Evolutionary conservation across 1,284 basidiomycete genomes (phyloP), one percentile per base, ranked within the genome.

Genomic region (Malassezia equina): DNA sequence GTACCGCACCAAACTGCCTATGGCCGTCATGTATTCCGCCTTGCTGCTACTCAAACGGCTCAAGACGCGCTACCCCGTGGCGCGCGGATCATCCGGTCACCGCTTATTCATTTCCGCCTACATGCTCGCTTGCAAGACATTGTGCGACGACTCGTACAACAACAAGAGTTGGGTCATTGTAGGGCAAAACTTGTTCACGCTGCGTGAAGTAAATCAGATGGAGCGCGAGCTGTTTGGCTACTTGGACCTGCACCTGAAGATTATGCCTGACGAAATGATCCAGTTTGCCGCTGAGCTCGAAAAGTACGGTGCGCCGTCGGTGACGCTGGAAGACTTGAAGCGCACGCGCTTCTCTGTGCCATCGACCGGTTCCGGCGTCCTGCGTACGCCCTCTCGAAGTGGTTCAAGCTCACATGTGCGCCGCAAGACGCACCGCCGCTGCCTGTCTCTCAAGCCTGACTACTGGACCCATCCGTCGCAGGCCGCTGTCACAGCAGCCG

Each of bases 121-220:
- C 34, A 74, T 75, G 73, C 67, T 75, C 13, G 70, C 73, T 11
- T 65, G 61, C 63, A 75, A 75, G 61, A 66, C 61, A 60, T 59
- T 62, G 51, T 74, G 72, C 55, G 73, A 75, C 58, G 73, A 75
- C 52, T 66, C 68, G 29, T 75, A 74, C 62, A 67, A 63, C 13
- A 75, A 75, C 66, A 73, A 73, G 61, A 67, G 64, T 55, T 75
- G 73, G 73, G 64, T 69, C 48, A 72, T 75, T 41, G 73, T 74
- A 39, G 65, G 71, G 21, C 73, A 75, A 46, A 69, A 69, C 19
- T 59, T 75, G 39, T 74, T 75, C 51, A 62, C 60, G 40, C 54
- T 73, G 23, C 65, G 65, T 29, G 73, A 75, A 55, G 61, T 75
- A 50, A 75, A 75, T 57, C 71, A 73, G 56, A 74, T 75, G 69